Conservation (phyloP, 176 grass and related monocot species). For the Oryza officinalis region DNA sequence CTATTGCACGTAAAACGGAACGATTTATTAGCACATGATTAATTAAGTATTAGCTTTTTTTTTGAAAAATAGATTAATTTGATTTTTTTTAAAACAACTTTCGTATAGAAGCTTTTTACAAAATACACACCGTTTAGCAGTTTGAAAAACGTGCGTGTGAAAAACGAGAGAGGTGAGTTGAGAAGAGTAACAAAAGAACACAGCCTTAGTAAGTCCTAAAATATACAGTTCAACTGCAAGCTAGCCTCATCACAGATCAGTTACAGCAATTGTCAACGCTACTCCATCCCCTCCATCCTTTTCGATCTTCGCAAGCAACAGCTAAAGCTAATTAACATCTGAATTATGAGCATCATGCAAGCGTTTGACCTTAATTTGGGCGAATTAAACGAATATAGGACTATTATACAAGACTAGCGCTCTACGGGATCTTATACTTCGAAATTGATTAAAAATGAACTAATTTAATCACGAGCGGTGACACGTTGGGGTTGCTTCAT, state of each 20-base stretch:
- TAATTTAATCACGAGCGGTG: background rate
- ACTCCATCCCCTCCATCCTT: background rate
- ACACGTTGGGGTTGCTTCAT: background rate
- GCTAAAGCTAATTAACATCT: background rate
- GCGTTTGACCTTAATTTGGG: background rate
- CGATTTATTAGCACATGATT: too few relatives aligned
- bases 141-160: too few relatives aligned
- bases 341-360: background rate
- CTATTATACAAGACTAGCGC: too few relatives aligned
- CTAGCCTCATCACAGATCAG: background rate
- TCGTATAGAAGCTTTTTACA: too few relatives aligned
- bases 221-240: background rate
- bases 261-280: background rate
- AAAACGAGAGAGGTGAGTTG: too few relatives aligned
- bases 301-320: background rate
- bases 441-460: background rate
- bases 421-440: background rate
- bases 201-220: background rate
- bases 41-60: too few relatives aligned
- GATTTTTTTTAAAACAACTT: too few relatives aligned
- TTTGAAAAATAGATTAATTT: too few relatives aligned
- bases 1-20: too few relatives aligned
- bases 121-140: too few relatives aligned
- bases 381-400: too few relatives aligned
- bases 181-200: too few relatives aligned